phyloP scores from a whole-genome alignment of 1,139 yeast genomes.

The Blastobotrys illinoisensis region DNA sequence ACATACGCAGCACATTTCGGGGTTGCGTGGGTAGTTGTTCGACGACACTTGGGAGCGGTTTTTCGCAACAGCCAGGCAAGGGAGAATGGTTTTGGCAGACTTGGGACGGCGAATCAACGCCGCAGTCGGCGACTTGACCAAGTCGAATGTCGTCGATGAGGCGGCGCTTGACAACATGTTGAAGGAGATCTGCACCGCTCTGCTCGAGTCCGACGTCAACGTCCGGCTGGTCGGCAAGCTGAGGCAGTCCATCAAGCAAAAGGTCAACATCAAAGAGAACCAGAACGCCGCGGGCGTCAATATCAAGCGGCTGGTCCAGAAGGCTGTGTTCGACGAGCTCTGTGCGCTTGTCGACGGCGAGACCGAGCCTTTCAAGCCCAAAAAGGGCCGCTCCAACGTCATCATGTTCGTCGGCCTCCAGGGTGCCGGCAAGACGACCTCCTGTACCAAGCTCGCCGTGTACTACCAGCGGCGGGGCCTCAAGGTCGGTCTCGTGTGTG shows the following conservation, averaged over 20 bases:
- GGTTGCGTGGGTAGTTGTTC: no score
- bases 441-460: slow-evolving; percentile 94
- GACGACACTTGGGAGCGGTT: neutral
- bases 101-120: slow-evolving; percentile 79
- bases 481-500: slow-evolving; percentile 95
- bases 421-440: slow-evolving; percentile 98
- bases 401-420: slow-evolving; percentile 98
- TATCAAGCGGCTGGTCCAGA: slow-evolving; percentile 74
- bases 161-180: slow-evolving; percentile 62
- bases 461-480: slow-evolving; percentile 91
- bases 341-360: slow-evolving; percentile 73
- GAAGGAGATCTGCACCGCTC: slow-evolving; percentile 84
- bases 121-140: slow-evolving; percentile 67
- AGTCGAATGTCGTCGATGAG: slow-evolving; percentile 55
- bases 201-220: slow-evolving; percentile 89
- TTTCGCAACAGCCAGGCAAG: neutral
- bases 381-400: slow-evolving; percentile 65
- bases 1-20: no score
- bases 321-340: slow-evolving; percentile 89
- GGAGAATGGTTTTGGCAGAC: slow-evolving; percentile 85
- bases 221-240: slow-evolving; percentile 72
- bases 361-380: slow-evolving; percentile 67
- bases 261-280: slow-evolving; percentile 48
- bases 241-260: slow-evolving; percentile 64
- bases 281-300: slow-evolving; percentile 47